Percentiles rank a stretch among this genome's conserved stretches.
Conservation (phyloP, 805 yeast genomes). For the Spathaspora sp. region DNA sequence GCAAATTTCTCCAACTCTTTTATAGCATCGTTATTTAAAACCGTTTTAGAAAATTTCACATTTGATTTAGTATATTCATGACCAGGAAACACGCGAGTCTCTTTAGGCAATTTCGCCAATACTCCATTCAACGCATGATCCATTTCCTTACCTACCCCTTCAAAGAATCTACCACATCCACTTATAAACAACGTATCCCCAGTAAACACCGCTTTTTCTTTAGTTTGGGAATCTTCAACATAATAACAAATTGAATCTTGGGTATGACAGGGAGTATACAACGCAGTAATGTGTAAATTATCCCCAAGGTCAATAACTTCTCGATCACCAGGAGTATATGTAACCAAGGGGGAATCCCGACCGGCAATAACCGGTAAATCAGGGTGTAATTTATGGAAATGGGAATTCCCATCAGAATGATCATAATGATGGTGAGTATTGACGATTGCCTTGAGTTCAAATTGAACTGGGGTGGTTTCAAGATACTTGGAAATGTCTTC, state of each 20-base stretch:
- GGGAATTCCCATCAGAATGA: constrained; percentile 83
- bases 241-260: constrained; percentile 92
- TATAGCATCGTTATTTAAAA: constrained; percentile 54
- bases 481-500: constrained; percentile 53
- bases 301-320: constrained; percentile 63
- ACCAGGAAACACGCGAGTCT: constrained; percentile 83
- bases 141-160: constrained; percentile 86
- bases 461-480: constrained; percentile 33
- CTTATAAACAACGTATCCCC: constrained; percentile 94
- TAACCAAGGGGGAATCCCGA: constrained; percentile 69
- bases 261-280: constrained; percentile 97
- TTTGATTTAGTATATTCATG: constrained; percentile 92
- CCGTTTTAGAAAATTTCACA: constrained; percentile 69
- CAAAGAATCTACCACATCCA: constrained; percentile 97
- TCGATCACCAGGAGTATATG: constrained; percentile 63
- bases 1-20: constrained; percentile 50
- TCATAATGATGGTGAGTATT: constrained; percentile 97
- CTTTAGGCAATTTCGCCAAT: constrained; percentile 59
- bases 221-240: constrained; percentile 60
- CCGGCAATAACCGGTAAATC: constrained; percentile 78
- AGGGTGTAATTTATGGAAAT: constrained; percentile 37
- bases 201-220: constrained; percentile 76
- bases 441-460: constrained; percentile 69
- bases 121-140: constrained; percentile 56
- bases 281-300: constrained; percentile 63